Evolutionary conservation across 805 yeast species (phyloP).

Genomic region (Priceomyces castillae): DNA sequence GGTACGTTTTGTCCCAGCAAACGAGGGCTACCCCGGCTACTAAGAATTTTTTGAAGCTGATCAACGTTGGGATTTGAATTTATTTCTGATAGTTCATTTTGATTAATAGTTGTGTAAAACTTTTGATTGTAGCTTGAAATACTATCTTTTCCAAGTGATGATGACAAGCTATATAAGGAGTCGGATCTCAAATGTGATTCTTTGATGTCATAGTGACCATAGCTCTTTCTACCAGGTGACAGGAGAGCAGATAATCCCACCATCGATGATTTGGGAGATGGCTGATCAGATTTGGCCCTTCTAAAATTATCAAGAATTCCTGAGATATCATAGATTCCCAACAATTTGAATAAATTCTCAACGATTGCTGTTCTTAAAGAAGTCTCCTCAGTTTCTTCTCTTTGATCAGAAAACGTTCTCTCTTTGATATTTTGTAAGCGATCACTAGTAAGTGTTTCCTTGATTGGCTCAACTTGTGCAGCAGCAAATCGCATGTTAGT

Average conservation of each 20-base stretch:
- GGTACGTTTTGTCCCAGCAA: neutral
- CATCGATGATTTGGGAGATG: slow-evolving; percentile 30
- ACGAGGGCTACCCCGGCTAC: slow-evolving; percentile 1
- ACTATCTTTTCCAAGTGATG: slow-evolving; percentile 7
- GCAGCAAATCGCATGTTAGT: neutral
- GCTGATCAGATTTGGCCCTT: slow-evolving; percentile 9
- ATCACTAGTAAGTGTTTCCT: slow-evolving; percentile 13
- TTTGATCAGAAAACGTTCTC: slow-evolving; percentile 49
- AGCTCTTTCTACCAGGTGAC: slow-evolving; percentile 8
- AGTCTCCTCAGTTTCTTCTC: slow-evolving; percentile 69
- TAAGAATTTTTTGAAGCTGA: slow-evolving; percentile 6
- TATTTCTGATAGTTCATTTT: slow-evolving; percentile 9
- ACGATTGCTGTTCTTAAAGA: slow-evolving; percentile 61
- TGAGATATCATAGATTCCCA: slow-evolving; percentile 55
- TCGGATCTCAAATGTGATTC: slow-evolving; percentile 14
- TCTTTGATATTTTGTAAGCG: slow-evolving; percentile 19
- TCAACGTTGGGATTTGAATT: neutral
- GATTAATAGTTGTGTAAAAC: slow-evolving; percentile 31
- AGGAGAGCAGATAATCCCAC: slow-evolving; percentile 26
- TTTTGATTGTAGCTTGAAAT: slow-evolving; percentile 19
- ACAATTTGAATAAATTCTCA: slow-evolving; percentile 63
- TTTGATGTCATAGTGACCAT: slow-evolving; percentile 17
- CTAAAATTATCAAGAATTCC: slow-evolving; percentile 20
- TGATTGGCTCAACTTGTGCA: slow-evolving; percentile 5
- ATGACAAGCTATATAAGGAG: slow-evolving; percentile 9